phyloP scores from a whole-genome alignment of 768 basidiomycete species.

The Sutorius australiensis region DNA sequence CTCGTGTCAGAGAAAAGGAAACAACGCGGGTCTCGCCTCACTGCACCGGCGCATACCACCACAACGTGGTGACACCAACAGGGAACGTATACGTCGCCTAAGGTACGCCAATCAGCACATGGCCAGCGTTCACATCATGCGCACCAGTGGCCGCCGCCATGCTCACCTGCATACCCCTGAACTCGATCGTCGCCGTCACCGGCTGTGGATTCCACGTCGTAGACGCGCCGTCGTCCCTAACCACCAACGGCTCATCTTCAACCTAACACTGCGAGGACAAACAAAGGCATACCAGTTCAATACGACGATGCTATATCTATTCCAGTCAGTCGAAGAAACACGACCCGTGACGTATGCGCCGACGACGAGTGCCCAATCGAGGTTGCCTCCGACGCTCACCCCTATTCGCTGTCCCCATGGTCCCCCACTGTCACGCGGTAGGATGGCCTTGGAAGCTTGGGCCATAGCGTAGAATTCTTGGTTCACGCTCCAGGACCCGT shows the following conservation, averaged over 20 bases:
- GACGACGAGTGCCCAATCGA: constrained; percentile 59
- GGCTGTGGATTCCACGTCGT: constrained; percentile 52
- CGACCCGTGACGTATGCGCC: constrained; percentile 63
- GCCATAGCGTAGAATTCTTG: constrained; percentile 79
- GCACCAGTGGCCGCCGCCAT: neutral
- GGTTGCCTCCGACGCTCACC: constrained; percentile 53
- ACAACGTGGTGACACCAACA: constrained; percentile 61
- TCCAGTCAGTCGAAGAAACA: constrained; percentile 50
- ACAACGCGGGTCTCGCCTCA: constrained; percentile 2
- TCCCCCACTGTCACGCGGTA: constrained; percentile 64
- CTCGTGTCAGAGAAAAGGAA: neutral
- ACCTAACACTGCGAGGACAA: neutral
- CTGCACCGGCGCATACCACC: constrained; percentile 41
- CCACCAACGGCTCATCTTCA: neutral
- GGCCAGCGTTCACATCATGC: neutral
- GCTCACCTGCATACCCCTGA: constrained; percentile 56
- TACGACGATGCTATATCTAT: constrained; percentile 68
- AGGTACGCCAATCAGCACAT: neutral
- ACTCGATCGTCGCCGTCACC: constrained; percentile 57
- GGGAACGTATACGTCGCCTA: constrained; percentile 74
- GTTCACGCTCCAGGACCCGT: constrained; percentile 61
- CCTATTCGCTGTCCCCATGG: constrained; percentile 68
- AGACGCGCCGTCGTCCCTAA: constrained; percentile 47
- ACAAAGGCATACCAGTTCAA: constrained; percentile 51
- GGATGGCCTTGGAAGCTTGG: constrained; percentile 68